Evolutionary conservation across 2,329 filamentous ascomycete genomes (phyloP), one percentile per base, ranked within the genome.

Genomic region (Aspergillus phoenicis): DNA sequence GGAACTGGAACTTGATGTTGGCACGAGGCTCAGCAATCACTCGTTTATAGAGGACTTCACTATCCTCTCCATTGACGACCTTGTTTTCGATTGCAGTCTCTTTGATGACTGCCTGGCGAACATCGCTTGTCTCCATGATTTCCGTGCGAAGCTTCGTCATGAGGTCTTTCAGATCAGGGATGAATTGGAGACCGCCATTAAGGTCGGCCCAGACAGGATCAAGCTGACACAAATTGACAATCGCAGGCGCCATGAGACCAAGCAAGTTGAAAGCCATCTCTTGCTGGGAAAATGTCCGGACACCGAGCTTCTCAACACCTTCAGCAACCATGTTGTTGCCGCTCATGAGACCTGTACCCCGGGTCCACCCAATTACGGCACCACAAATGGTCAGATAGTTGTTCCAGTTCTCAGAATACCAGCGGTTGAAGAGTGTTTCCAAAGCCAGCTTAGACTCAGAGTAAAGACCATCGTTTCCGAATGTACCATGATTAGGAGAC

Each of bases 191-290:
- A 68, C 95, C 96, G 74, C 96, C 95, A 80, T 99, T 99, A 56
- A 99, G 84, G 79, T 99, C 95, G 64, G 95, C 95, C 79, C 95
- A 98, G 62, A 99, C 93, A 10, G 95, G 96, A 81, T 98, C 92
- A 48, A 87, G 84, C 81, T 99, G 95, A 84, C 95, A 99, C 47
- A 99, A 86, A 75, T 99, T 93, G 68, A 97, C 93, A 70, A 99
- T 91, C 28, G 89, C 86, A 39, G 95, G 93, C 1, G 93, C 91
- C 95, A 99, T 97, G 57, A 99, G 86, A 68, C 95, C 94, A 48
- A 99, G 87, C 67, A 99, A 81, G 80, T 99, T 99, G 85, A 99
- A 99, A 15, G 95, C 95, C 95, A 99, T 99, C 80, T 99, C 95
- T 77, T 97, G 93, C 81, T 98, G 95, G 8, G 94, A 98, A 84